phyloP scores from a whole-genome alignment of 2,329 filamentous ascomycete genomes.

The Aspergillus flavus region DNA sequence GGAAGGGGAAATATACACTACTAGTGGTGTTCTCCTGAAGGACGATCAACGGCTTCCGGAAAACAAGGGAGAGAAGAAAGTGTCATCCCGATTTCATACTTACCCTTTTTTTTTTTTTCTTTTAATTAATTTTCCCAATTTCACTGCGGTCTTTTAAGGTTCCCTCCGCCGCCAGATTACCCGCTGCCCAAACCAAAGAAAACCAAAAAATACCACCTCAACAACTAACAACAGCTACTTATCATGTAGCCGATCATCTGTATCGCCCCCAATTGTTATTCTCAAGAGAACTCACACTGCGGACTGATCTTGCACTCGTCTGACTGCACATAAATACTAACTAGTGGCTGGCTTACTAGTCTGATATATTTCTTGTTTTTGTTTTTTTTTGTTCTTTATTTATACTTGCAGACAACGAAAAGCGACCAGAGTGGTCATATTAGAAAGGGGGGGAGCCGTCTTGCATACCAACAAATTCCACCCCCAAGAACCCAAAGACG shows the following conservation, averaged over 20 bases:
- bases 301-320: neutral
- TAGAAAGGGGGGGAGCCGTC: constrained; percentile 11
- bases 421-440: neutral
- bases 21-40: neutral
- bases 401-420: neutral
- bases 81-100: neutral
- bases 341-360: constrained; percentile 1
- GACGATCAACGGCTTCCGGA: neutral
- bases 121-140: neutral
- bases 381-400: neutral
- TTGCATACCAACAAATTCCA: neutral
- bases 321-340: neutral
- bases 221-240: neutral
- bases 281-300: neutral
- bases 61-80: neutral
- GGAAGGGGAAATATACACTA: neutral
- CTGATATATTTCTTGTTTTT: neutral
- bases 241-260: constrained; percentile 3
- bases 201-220: neutral
- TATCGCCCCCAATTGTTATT: constrained; percentile 1
- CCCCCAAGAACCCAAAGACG: neutral
- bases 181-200: constrained; percentile 2
- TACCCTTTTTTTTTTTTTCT: neutral
- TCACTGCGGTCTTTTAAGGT: neutral
- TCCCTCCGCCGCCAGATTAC: neutral